These are phyloP conservation scores for Salix caprea DNA, from an alignment of 345 rosid species.

Conservation along the genomic window DNA sequence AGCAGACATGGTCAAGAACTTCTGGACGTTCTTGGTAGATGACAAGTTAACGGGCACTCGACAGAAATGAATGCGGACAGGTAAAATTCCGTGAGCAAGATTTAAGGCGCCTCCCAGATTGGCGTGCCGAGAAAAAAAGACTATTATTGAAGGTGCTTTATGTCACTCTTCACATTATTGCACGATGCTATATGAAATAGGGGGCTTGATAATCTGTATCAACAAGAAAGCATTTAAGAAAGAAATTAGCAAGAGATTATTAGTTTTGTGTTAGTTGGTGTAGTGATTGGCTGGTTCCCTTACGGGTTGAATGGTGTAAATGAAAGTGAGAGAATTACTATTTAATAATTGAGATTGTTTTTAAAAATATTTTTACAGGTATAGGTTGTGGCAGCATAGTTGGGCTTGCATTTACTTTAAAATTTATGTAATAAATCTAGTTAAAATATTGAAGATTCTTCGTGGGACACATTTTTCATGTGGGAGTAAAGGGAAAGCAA, in stretches of 20 bases:
- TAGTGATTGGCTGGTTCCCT: not conserved
- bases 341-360: too few species aligned
- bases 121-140: not conserved
- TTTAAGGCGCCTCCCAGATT: too few species aligned
- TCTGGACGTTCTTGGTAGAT: not conserved
- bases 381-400: too few species aligned
- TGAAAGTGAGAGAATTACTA: not conserved
- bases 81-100: not conserved
- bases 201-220: not conserved
- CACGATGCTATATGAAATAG: not conserved
- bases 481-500: conserved; percentile 6
- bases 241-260: not conserved
- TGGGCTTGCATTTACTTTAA: too few species aligned
- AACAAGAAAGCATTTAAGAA: not conserved
- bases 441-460: not conserved
- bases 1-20: too few species aligned
- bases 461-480: not conserved
- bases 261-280: not conserved
- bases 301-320: not conserved
- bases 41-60: not conserved
- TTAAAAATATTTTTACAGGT: too few species aligned
- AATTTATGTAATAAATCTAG: not conserved
- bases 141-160: not conserved
- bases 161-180: not conserved
- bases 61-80: not conserved